These are phyloP conservation scores for Globisporangium spinosum DNA, from an alignment of 352 stramenopile species.

Conservation along the genomic window DNA sequence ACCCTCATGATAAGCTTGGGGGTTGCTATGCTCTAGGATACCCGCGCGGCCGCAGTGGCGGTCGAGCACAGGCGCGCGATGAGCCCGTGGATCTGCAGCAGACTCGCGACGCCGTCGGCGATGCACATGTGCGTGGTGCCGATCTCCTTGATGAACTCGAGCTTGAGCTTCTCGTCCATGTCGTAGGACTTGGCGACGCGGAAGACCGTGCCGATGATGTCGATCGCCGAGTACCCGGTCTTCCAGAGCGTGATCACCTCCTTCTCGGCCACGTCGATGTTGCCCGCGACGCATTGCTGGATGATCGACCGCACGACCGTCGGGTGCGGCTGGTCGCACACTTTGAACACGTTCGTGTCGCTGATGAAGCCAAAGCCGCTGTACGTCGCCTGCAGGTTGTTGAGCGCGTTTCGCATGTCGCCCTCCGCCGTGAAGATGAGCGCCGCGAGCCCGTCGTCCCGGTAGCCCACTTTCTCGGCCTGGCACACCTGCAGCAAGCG, in stretches of 20 bases:
- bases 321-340: slow-evolving; percentile 96
- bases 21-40: slow-evolving; percentile 21
- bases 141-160: slow-evolving; percentile 91
- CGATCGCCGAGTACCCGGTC: slow-evolving; percentile 92
- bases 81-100: slow-evolving; percentile 95
- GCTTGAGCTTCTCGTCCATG: slow-evolving; percentile 82
- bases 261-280: slow-evolving; percentile 85
- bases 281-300: slow-evolving; percentile 58
- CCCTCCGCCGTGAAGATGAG: slow-evolving; percentile 99
- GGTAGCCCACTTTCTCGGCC: slow-evolving; percentile 85
- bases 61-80: slow-evolving; percentile 68
- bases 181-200: slow-evolving; percentile 90
- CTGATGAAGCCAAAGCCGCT: slow-evolving; percentile 95
- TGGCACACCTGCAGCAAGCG: slow-evolving; percentile 93
- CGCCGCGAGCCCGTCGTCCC: slow-evolving; percentile 92
- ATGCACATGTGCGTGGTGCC: slow-evolving; percentile 93
- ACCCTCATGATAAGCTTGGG: background rate
- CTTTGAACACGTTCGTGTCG: slow-evolving; percentile 94
- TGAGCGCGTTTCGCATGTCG: slow-evolving; percentile 98
- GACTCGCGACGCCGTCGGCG: slow-evolving; percentile 87
- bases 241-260: slow-evolving; percentile 70
- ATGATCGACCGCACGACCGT: slow-evolving; percentile 69
- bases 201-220: slow-evolving; percentile 98
- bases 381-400: slow-evolving; percentile 98
- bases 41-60: slow-evolving; percentile 23